Evolutionary conservation across 495 filamentous ascomycete species (phyloP), one percentile per base, ranked within the genome.

Genomic region (Aspergillus indologenus): DNA sequence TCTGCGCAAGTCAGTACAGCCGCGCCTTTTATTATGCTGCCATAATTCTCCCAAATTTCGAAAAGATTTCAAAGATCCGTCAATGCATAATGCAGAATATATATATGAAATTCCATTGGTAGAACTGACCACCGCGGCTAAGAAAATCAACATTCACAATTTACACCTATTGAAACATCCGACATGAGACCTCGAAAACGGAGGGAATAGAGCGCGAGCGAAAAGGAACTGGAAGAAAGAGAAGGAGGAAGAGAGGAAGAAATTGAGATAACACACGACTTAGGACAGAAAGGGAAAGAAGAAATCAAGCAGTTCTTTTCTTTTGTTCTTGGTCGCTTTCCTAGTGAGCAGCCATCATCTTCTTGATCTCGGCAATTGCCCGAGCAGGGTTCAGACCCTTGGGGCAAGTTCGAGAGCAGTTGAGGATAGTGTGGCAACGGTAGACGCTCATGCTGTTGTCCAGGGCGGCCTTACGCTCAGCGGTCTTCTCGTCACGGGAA

Each of bases 381-480:
- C 86, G 81, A 47, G 90, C 94, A 18, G 94, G 94, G 80, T 98
- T 98, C 71, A 98, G 76, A 24, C 94, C 94, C 90, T 98, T 98
- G 68, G 94, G 94, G 75, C 94, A 98, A 56, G 93, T 96, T 72
- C 88, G 81, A 61, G 90, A 88, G 85, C 94, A 98, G 81, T 98
- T 98, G 65, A 98, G 83, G 73, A 98, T 98, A 57, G 94, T 98
- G 83, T 98, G 94, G 83, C 94, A 98, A 66, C 94, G 83, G 83
- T 97, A 98, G 70, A 98, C 69, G 78, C 89, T 93, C 94, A 98
- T 98, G 73, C 88, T 92, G 80, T 98, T 98, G 79, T 98, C 92
- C 65, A 98, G 79, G 60, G 87, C 87, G 56, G 86, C 87, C 85
- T 92, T 92, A 69, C 94, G 84, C 83, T 95, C 85, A 61, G 82